Percentiles rank a stretch among this genome's conserved stretches.
Conservation (phyloP, 2,329 filamentous ascomycete species). For the Cryoendolithus antarcticus region DNA sequence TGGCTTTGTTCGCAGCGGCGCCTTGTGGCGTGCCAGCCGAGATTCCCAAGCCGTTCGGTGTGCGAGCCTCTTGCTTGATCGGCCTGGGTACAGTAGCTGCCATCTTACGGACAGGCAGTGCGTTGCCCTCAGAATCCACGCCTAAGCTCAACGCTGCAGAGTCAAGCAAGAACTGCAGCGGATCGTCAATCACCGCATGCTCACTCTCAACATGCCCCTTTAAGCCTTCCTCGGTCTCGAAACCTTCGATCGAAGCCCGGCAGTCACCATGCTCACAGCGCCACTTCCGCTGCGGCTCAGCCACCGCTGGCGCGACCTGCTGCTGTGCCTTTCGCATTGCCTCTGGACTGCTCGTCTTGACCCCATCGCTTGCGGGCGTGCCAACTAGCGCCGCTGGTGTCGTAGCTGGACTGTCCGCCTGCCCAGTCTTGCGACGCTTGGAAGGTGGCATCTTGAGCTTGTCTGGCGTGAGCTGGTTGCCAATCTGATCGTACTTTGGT, state of each 20-base stretch:
- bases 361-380: slow-evolving; percentile 29
- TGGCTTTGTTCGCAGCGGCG: slow-evolving; percentile 8
- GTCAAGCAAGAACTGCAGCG: slow-evolving; percentile 44
- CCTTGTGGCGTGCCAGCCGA: slow-evolving; percentile 8
- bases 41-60: slow-evolving; percentile 15
- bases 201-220: slow-evolving; percentile 41
- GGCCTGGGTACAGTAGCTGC: slow-evolving; percentile 14
- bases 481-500: slow-evolving; percentile 40
- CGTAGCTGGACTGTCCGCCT: slow-evolving; percentile 26
- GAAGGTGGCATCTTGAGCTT: slow-evolving; percentile 47
- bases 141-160: slow-evolving; percentile 36
- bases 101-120: slow-evolving; percentile 5
- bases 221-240: slow-evolving; percentile 41
- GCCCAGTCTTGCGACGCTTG: slow-evolving; percentile 42
- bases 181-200: slow-evolving; percentile 43
- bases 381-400: slow-evolving; percentile 24
- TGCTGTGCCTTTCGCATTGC: slow-evolving; percentile 31
- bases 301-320: slow-evolving; percentile 29
- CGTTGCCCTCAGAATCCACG: slow-evolving; percentile 36
- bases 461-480: slow-evolving; percentile 40
- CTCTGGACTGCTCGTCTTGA: slow-evolving; percentile 30
- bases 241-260: slow-evolving; percentile 41
- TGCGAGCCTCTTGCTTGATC: slow-evolving; percentile 7
- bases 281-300: slow-evolving; percentile 34
- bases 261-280: slow-evolving; percentile 41